Percentiles rank a stretch among this genome's conserved stretches.
These are phyloP conservation scores for Hemisphaericaspora xylofermentans DNA, from an alignment of 1,139 yeast species.

Conservation along the genomic window DNA sequence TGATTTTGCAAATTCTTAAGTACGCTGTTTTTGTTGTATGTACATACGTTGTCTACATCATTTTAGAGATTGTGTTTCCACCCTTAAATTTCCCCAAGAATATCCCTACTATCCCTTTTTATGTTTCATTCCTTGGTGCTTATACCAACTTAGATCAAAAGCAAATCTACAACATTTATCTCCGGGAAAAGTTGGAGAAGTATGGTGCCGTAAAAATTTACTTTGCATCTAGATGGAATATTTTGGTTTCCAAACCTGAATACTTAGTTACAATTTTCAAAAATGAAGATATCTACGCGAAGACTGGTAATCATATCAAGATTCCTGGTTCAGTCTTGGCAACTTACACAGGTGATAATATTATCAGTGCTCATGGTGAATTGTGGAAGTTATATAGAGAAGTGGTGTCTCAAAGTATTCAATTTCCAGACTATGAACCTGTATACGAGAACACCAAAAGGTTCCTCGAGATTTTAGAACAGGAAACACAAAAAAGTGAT, in stretches of 20 bases:
- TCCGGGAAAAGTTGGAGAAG: constrained; percentile 40
- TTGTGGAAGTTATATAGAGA: constrained; percentile 53
- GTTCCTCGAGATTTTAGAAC: constrained; percentile 19
- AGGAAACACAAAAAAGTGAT: constrained; percentile 8
- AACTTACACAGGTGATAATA: constrained; percentile 60
- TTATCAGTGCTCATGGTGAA: constrained; percentile 59
- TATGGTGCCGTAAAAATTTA: constrained; percentile 61
- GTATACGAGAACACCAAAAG: constrained; percentile 34
- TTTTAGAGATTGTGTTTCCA: constrained; percentile 24
- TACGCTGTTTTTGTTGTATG: constrained; percentile 6
- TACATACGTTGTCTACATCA: constrained; percentile 10
- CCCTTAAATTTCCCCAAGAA: constrained; percentile 35
- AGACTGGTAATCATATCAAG: constrained; percentile 61
- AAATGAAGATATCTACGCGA: constrained; percentile 51
- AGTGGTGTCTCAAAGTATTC: constrained; percentile 48
- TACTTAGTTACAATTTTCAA: constrained; percentile 46
- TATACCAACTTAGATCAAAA: constrained; percentile 49
- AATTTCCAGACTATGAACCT: constrained; percentile 44
- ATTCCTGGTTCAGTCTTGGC: constrained; percentile 58
- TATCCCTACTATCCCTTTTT: constrained; percentile 63
- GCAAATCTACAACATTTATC: constrained; percentile 43
- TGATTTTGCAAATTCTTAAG: constrained; percentile 7
- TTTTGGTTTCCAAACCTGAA: constrained; percentile 51
- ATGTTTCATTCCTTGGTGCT: constrained; percentile 52
- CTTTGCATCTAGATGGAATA: constrained; percentile 66